These are phyloP conservation scores for Coccomyxa sp. DNA, from an alignment of 139 green algal species.

Conservation along the genomic window DNA sequence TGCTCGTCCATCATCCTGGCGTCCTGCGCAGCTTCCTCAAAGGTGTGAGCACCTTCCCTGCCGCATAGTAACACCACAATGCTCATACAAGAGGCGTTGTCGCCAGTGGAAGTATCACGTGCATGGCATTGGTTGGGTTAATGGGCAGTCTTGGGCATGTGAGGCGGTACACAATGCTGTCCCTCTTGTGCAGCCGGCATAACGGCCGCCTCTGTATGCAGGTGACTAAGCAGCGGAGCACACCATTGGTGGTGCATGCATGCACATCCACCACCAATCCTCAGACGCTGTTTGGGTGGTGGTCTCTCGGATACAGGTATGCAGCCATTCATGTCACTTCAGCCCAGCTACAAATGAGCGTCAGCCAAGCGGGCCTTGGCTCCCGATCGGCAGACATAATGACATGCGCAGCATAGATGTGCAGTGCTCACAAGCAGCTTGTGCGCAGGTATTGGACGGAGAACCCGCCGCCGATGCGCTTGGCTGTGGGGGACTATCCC, in stretches of 20 bases:
- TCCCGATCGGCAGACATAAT: neutral
- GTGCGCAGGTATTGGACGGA: neutral
- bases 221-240: neutral
- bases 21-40: neutral
- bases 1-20: conserved; percentile 33
- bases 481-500: neutral
- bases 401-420: neutral
- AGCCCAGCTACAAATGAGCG: neutral
- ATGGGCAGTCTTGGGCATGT: too few relatives aligned
- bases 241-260: conserved; percentile 1
- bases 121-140: too few relatives aligned
- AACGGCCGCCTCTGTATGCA: neutral
- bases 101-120: too few relatives aligned
- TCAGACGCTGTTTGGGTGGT: neutral
- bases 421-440: too few relatives aligned
- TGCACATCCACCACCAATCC: neutral
- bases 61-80: too few relatives aligned
- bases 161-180: too few relatives aligned
- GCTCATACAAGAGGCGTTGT: too few relatives aligned
- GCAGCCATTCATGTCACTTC: too few relatives aligned
- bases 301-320: neutral
- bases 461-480: neutral
- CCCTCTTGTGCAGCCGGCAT: too few relatives aligned
- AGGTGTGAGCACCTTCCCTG: too few relatives aligned
- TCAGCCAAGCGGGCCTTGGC: neutral